phyloP scores from a whole-genome alignment of 1,284 basidiomycete genomes.

The Cryptococcus sp. region DNA sequence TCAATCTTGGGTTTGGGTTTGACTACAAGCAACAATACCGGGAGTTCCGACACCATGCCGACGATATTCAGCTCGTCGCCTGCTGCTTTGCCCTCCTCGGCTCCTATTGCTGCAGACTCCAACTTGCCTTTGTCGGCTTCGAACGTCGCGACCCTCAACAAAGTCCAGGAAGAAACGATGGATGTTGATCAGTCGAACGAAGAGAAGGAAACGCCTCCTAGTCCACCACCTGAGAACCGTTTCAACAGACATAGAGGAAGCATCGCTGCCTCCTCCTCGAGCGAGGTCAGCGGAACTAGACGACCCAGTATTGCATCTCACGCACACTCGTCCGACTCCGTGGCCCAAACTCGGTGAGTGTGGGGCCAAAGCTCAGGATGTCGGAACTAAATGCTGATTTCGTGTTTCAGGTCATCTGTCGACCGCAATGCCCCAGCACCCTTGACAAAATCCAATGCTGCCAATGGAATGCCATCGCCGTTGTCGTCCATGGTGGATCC shows the following conservation, averaged over 20 bases:
- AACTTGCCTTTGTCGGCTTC: neutral
- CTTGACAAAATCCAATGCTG: conserved; percentile 25
- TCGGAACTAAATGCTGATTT: too few relatives aligned
- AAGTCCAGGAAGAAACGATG: conserved; percentile 13
- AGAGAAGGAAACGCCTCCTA: neutral
- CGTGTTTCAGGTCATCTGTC: too few relatives aligned
- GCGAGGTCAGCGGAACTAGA: conserved; percentile 17
- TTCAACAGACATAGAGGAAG: conserved; percentile 23
- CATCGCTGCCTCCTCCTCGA: conserved; percentile 10
- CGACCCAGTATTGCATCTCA: conserved; percentile 27
- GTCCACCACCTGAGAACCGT: conserved; percentile 1
- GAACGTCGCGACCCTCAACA: too few relatives aligned
- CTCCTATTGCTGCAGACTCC: neutral
- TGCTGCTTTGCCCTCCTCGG: neutral
- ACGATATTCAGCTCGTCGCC: neutral
- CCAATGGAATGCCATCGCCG: conserved; percentile 59
- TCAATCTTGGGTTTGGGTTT: too few relatives aligned
- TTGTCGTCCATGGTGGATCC: conserved; percentile 70
- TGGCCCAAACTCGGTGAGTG: too few relatives aligned
- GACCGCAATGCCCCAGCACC: conserved; percentile 10
- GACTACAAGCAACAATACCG: too few relatives aligned
- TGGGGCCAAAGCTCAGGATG: too few relatives aligned
- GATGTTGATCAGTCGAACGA: conserved; percentile 11
- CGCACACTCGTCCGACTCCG: conserved; percentile 14
- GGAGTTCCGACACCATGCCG: too few relatives aligned